These are phyloP conservation scores for Hymenoscyphus linearis DNA, from an alignment of 2,329 filamentous ascomycete species.

Conservation along the genomic window DNA sequence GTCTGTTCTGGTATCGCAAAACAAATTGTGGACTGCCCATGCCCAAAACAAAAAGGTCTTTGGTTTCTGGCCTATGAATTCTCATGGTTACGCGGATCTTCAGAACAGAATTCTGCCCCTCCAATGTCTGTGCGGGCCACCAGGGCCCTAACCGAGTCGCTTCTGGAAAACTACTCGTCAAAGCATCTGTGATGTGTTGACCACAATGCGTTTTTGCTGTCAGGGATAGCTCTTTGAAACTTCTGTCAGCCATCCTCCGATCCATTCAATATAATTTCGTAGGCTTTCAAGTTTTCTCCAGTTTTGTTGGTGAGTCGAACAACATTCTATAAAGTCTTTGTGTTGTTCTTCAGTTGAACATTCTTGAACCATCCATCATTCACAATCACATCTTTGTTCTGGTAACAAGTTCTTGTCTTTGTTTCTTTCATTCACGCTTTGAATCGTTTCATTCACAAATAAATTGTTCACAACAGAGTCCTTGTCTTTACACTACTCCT, in stretches of 20 bases:
- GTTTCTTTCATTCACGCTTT: not conserved
- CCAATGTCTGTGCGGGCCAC: not conserved
- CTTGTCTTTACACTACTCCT: too few relatives aligned
- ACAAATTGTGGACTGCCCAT: not conserved
- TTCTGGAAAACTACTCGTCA: not conserved
- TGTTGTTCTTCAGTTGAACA: not conserved
- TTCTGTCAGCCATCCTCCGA: not conserved
- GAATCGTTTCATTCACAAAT: not conserved
- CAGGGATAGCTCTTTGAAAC: not conserved
- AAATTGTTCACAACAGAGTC: not conserved
- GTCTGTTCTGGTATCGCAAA: not conserved
- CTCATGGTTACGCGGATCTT: not conserved
- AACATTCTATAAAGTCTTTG: not conserved
- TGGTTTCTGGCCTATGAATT: not conserved
- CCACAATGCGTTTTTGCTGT: not conserved
- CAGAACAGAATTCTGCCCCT: not conserved
- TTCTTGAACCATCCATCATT: not conserved
- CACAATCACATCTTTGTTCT: conserved; percentile 3
- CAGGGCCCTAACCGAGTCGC: not conserved
- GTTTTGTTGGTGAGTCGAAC: not conserved
- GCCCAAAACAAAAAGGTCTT: not conserved
- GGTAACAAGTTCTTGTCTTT: conserved; percentile 1
- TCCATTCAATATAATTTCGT: not conserved
- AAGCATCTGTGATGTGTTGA: not conserved
- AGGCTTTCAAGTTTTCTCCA: not conserved